Base-by-base conservation (phyloP, 805 yeast species). In the Dipodascus geniculatus region DNA sequence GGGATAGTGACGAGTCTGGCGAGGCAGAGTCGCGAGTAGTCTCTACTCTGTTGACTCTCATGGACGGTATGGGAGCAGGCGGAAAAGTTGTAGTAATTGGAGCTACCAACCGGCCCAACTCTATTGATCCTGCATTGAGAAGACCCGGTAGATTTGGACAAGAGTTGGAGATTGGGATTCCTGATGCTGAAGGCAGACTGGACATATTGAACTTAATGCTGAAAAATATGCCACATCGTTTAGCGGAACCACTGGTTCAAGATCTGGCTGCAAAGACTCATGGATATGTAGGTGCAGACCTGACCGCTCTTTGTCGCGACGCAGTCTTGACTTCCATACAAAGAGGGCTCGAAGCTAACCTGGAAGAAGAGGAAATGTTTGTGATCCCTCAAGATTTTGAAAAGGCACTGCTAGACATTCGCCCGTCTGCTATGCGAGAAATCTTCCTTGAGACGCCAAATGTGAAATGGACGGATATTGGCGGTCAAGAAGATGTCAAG, bases 21-120 rank as follows among this genome's bases (percentile, higher is more conserved):
- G 97, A 91, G 64, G 85, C 89, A 0, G 98, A 93, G 64, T 79
- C 86, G 48, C 71, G 99, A 57, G 89, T 93, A 1, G 95, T 91
- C 23, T 93, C 97, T 0, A 89, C 97, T 0, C 66, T 93, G 42
- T 71, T 87, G 54, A 87, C 95, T 0, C 78, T 93, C 62, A 93
- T 93, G 99, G 99, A 93, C 68, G 99, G 99, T 75, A 91, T 93
- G 98, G 90, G 91, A 71, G 75, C 83, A 1, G 87, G 89, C 1
- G 87, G 97, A 20, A 89, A 90, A 65, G 83, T 87, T 61, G 98
- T 91, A 57, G 98, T 93, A 53, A 91, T 93, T 71, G 99, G 98
- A 50, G 98, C 99, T 33, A 93, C 93, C 38, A 85, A 85, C 72
- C 77, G 93, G 67, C 90, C 90, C 55, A 85, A 85, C 72, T 80